These are phyloP conservation scores for Lentinula novae-zelandiae DNA, from an alignment of 1,284 basidiomycete genomes.

Conservation along the genomic window DNA sequence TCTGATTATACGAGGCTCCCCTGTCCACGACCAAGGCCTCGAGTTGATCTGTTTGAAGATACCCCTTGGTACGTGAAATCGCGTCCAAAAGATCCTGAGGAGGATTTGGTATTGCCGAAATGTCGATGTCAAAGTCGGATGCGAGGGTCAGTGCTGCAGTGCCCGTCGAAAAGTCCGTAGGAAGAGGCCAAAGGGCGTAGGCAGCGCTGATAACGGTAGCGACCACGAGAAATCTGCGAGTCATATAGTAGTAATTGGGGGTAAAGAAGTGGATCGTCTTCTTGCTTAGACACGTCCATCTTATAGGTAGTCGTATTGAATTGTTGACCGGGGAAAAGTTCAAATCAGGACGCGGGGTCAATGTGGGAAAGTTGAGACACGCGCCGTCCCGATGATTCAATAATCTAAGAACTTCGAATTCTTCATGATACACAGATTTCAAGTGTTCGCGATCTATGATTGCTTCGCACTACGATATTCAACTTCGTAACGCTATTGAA, in stretches of 20 bases:
- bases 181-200: slow-evolving; percentile 59
- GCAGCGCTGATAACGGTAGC: slow-evolving; percentile 3
- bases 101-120: slow-evolving; percentile 29
- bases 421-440: too few species aligned
- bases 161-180: slow-evolving; percentile 47
- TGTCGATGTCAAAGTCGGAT: slow-evolving; percentile 41
- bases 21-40: slow-evolving; percentile 49
- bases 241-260: background rate
- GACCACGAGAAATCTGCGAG: background rate
- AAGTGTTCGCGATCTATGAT: too few species aligned
- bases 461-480: too few species aligned
- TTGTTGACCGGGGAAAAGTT: too few species aligned
- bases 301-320: background rate
- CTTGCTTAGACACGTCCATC: background rate
- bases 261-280: background rate
- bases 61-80: slow-evolving; percentile 34
- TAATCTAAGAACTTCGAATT: too few species aligned
- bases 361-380: background rate
- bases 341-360: background rate
- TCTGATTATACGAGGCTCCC: slow-evolving; percentile 35
- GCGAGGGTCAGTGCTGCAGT: slow-evolving; percentile 47
- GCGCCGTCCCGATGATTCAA: too few species aligned
- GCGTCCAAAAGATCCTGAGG: slow-evolving; percentile 43
- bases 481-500: too few species aligned
- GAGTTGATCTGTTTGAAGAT: slow-evolving; percentile 45